Base-by-base conservation (phyloP, 1,284 basidiomycete genomes). In the Hemileccinum hortonii region DNA sequence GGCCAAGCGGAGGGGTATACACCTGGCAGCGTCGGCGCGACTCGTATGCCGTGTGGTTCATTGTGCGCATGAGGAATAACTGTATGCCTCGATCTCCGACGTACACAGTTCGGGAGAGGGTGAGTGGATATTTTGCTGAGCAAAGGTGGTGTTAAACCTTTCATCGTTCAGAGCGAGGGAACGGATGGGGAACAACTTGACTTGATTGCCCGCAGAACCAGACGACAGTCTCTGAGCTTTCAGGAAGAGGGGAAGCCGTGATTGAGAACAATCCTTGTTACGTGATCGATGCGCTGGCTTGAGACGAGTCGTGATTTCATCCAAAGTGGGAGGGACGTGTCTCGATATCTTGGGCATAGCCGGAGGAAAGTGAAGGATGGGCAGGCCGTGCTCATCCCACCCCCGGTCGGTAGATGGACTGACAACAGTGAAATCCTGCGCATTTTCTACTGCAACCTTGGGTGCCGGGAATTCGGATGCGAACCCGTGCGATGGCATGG, bases 221-320 rank as follows among this genome's bases (percentile, higher is more conserved):
- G 43, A 36, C 7, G 52, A 43, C 41, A 58, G 54, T 35, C 45
- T 44, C 30, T 51, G 41, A n/a, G 56, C 58, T 55, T 66, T 64
- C 56, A 81, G 61, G 70, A 82, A 82, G 6, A 72, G 69, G 15
- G 77, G 78, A 26, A 82, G 67, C 39, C 75, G 75, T 46, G 65
- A 69, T 47, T 61, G 44, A 45, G 44, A 46, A 15, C 14, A 22
- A 32, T 35, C 22, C 40, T 29, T 43, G 11, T 45, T 36, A 18
- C 22, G 45, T 37, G 41, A 38, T 16, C 5, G 30, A 18, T 45
- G 39, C n/a, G 38, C 41, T 57, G 62, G 50, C 60, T 49, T 52
- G 58, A 89, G 62, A 54, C 78, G 84, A 44, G 85, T 82, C 36
- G 82, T 81, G 58, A 90, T 90, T 64, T 90, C 80, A 59, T 87